phyloP scores from a whole-genome alignment of 768 basidiomycete species.

The Pleurotus pulmonarius region DNA sequence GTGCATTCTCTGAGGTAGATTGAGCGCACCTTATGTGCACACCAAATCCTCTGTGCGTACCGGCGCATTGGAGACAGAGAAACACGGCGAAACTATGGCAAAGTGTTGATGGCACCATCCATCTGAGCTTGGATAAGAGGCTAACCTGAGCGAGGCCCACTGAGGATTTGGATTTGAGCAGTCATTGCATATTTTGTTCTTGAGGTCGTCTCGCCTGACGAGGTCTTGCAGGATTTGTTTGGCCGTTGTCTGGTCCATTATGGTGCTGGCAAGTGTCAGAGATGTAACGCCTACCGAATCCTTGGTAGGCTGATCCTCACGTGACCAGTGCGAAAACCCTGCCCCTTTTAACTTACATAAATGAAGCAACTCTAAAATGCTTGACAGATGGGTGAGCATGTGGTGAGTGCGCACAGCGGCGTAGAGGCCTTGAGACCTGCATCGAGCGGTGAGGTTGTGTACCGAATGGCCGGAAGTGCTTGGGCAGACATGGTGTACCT shows the following conservation, averaged over 20 bases:
- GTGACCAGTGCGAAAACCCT: background rate
- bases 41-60: conserved; percentile 84
- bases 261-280: conserved; percentile 15
- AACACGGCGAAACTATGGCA: conserved; percentile 73
- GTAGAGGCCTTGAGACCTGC: background rate
- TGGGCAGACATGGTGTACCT: background rate
- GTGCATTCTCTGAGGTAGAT: too few relatives aligned
- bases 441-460: background rate
- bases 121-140: background rate
- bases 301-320: background rate
- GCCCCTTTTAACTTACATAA: background rate
- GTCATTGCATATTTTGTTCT: conserved; percentile 78
- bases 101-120: background rate
- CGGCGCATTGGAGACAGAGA: conserved; percentile 87
- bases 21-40: conserved; percentile 78
- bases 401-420: background rate
- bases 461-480: background rate
- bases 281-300: conserved; percentile 1
- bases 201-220: conserved; percentile 63
- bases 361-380: background rate
- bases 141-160: conserved; percentile 84
- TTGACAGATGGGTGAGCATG: background rate
- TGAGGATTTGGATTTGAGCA: conserved; percentile 91
- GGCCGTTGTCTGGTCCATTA: conserved; percentile 61
- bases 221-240: conserved; percentile 75